phyloP scores from a whole-genome alignment of 202 grass and related monocot genomes.

The Panicum hallii region DNA sequence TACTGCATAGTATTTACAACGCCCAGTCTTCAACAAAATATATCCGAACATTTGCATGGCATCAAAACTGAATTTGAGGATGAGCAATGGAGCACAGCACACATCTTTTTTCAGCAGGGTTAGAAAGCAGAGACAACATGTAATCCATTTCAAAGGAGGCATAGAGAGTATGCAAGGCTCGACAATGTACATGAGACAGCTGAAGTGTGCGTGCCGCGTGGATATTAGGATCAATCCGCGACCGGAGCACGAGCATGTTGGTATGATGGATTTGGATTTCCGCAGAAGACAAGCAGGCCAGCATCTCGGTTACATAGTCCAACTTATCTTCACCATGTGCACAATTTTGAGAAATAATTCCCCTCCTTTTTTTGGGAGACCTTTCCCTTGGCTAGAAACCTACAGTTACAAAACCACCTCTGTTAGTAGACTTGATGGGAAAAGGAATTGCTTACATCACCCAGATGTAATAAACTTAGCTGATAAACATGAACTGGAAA shows the following conservation, averaged over 20 bases:
- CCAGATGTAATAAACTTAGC: not conserved
- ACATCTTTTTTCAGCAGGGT: not conserved
- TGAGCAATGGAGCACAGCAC: not conserved
- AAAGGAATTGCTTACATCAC: not conserved
- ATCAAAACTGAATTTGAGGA: not conserved
- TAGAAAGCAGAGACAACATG: not conserved
- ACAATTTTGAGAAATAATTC: not conserved
- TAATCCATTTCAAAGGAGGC: not conserved
- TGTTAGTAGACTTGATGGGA: not conserved
- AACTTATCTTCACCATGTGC: not conserved
- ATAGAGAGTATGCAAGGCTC: not conserved
- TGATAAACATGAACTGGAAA: not conserved
- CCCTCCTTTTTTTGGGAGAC: not conserved
- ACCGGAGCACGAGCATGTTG: not conserved
- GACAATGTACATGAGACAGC: not conserved
- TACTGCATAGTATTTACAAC: not conserved
- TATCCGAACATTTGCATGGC: not conserved
- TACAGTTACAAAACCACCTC: not conserved
- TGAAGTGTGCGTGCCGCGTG: not conserved
- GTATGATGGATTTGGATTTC: not conserved
- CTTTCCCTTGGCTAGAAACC: not conserved
- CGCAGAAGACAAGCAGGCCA: not conserved
- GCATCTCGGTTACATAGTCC: not conserved
- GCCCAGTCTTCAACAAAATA: not conserved
- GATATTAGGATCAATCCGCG: not conserved